A percentile compares a stretch with the other conserved stretches of the same genome.
Evolutionary conservation across 805 yeast species (phyloP).

Genomic region (Candida silvicultrix): DNA sequence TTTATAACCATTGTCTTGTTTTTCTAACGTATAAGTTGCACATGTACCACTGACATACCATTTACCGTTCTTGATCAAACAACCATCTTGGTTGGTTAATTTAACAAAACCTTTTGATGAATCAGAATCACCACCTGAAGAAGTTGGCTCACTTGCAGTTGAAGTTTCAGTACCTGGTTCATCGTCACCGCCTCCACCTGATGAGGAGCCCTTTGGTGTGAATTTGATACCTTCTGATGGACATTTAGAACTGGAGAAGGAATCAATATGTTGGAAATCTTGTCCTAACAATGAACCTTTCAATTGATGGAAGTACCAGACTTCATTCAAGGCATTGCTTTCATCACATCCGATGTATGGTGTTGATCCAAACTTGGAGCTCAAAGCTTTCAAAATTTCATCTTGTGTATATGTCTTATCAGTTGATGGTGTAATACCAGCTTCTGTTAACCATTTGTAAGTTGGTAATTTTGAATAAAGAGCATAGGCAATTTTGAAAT

Average conservation of each 20-base stretch:
- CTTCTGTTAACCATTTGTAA: conserved; percentile 53
- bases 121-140: conserved; percentile 27
- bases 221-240: conserved; percentile 63
- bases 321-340: conserved; percentile 35
- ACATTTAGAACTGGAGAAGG: conserved; percentile 54
- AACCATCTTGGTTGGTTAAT: conserved; percentile 52
- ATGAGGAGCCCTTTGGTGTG: conserved; percentile 33
- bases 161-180: conserved; percentile 21
- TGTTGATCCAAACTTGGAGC: conserved; percentile 42
- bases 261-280: conserved; percentile 56
- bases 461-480: conserved; percentile 60
- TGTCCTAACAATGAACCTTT: conserved; percentile 69
- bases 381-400: conserved; percentile 48
- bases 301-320: conserved; percentile 77
- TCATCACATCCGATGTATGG: conserved; percentile 60
- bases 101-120: conserved; percentile 48
- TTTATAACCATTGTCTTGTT: conserved; percentile 44
- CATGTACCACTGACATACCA: conserved; percentile 83
- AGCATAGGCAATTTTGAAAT: conserved; percentile 52
- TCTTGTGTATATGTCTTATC: conserved; percentile 48
- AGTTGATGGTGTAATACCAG: conserved; percentile 66
- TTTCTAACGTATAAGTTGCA: conserved; percentile 57
- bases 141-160: conserved; percentile 9
- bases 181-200: no score
- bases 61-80: conserved; percentile 79